phyloP scores from a whole-genome alignment of 2,329 filamentous ascomycete genomes.

The Phaeosphaeria sp. region DNA sequence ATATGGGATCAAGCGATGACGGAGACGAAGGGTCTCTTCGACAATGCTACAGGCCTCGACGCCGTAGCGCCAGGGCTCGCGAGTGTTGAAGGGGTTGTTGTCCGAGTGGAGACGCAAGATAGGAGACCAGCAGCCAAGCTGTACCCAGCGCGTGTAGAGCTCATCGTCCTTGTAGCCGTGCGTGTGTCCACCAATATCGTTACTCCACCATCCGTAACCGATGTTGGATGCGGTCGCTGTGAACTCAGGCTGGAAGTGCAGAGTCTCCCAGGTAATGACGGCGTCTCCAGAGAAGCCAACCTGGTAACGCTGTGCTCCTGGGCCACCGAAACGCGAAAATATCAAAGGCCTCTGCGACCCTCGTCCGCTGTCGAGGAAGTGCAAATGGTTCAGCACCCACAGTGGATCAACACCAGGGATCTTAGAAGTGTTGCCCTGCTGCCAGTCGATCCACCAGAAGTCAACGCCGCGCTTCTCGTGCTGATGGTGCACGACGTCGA shows the following conservation, averaged over 20 bases:
- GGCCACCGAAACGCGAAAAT: constrained; percentile 68
- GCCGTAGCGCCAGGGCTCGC: constrained; percentile 68
- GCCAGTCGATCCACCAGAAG: constrained; percentile 75
- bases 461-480: constrained; percentile 65
- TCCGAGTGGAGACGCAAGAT: constrained; percentile 68
- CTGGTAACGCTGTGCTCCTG: constrained; percentile 69
- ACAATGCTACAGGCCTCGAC: constrained; percentile 56
- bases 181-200: constrained; percentile 72
- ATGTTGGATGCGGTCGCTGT: constrained; percentile 72
- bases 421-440: constrained; percentile 64
- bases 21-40: constrained; percentile 58
- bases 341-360: constrained; percentile 58
- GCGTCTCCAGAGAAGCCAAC: constrained; percentile 71
- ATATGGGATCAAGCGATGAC: constrained; percentile 67
- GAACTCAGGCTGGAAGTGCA: constrained; percentile 71
- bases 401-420: constrained; percentile 67
- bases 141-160: constrained; percentile 66
- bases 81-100: constrained; percentile 64
- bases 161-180: constrained; percentile 64
- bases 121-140: constrained; percentile 67
- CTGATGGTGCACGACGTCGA: constrained; percentile 63
- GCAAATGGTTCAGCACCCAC: constrained; percentile 71
- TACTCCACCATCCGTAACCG: constrained; percentile 73
- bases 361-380: constrained; percentile 62
- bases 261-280: constrained; percentile 65